phyloP scores from a whole-genome alignment of 768 basidiomycete genomes.

The Phallus indusiatus region DNA sequence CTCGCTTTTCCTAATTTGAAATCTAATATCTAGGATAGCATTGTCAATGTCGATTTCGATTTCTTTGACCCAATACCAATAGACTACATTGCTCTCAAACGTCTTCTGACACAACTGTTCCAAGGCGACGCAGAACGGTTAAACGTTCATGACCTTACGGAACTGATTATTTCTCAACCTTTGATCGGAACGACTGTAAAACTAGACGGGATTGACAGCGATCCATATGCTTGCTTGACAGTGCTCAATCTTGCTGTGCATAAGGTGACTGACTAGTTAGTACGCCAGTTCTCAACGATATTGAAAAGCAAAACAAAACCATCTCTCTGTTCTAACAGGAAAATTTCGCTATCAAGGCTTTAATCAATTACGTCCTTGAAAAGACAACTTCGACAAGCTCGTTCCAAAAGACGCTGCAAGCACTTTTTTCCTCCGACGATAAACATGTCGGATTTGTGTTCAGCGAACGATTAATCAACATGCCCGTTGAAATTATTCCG shows the following conservation, averaged over 20 bases:
- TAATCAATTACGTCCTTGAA: constrained; percentile 60
- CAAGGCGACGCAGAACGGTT: constrained; percentile 65
- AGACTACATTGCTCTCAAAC: constrained; percentile 70
- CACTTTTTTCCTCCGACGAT: constrained; percentile 41
- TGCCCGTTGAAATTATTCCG: constrained; percentile 88
- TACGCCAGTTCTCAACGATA: background rate
- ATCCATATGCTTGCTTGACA: constrained; percentile 83
- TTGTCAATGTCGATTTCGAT: constrained; percentile 86
- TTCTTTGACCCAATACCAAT: constrained; percentile 81
- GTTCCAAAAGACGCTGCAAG: constrained; percentile 45
- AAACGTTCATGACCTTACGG: constrained; percentile 63
- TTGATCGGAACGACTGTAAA: constrained; percentile 84
- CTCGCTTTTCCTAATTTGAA: background rate
- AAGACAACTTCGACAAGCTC: constrained; percentile 41
- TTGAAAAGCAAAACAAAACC: background rate
- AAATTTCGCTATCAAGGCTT: constrained; percentile 57
- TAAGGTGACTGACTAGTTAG: constrained; percentile 39
- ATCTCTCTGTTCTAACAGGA: constrained; percentile 34
- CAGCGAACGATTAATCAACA: constrained; percentile 85
- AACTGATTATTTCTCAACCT: constrained; percentile 68
- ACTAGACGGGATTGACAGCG: constrained; percentile 81
- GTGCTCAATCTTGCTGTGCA: constrained; percentile 71
- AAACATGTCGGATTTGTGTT: constrained; percentile 74
- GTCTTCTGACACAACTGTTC: constrained; percentile 39
- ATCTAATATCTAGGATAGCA: constrained; percentile 30